Base-by-base conservation (phyloP, 2,329 filamentous ascomycete species). In the Ophiosphaerella narmari region DNA sequence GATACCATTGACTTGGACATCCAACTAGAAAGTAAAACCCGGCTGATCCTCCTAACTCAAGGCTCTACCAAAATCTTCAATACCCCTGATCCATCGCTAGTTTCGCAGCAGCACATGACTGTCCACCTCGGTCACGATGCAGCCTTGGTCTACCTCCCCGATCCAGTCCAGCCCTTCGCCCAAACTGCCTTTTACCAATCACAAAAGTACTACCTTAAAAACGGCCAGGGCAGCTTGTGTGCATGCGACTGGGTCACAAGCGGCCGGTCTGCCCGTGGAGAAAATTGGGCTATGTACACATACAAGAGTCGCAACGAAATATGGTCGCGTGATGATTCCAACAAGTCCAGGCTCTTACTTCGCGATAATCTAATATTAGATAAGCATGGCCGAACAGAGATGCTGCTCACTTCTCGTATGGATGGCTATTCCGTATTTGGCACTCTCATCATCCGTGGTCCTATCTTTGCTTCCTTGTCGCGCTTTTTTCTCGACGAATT, bases 21-120 rank as follows among this genome's bases (percentile, higher is more conserved):
- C 54, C 80, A 82, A 8, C 78, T 96, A 40, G 82, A 84, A 9
- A 62, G 79, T 2, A 75, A 77, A 2, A 87, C 90, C 4, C 86
- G 85, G 52, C 82, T 97, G 46, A 76, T 83, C 7, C 70, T 81
- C 13, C 73, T 81, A 24, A 81, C 82, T 0, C 83, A 86, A 77
- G 93, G 93, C 44, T 91, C 91, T 74, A 97, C 94, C 52, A 99
- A 97, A 77, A 86, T 99, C 63, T 97, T 96, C 82, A 96, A 94
- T 70, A 89, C 91, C 1, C 73, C 83, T 40, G 76, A 78, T 46
- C 75, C 76, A 42, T 70, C 66, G 1, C 48, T 75, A 6, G 48
- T 78, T 52, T 81, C 78, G 29, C 66, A 73, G 31, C 82, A 84
- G 63, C 68, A 68, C 8, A 76, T 82, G 64, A 74, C 75, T 32